Base-by-base conservation (phyloP, 2,329 filamentous ascomycete species). In the Sporothrix luriei region DNA sequence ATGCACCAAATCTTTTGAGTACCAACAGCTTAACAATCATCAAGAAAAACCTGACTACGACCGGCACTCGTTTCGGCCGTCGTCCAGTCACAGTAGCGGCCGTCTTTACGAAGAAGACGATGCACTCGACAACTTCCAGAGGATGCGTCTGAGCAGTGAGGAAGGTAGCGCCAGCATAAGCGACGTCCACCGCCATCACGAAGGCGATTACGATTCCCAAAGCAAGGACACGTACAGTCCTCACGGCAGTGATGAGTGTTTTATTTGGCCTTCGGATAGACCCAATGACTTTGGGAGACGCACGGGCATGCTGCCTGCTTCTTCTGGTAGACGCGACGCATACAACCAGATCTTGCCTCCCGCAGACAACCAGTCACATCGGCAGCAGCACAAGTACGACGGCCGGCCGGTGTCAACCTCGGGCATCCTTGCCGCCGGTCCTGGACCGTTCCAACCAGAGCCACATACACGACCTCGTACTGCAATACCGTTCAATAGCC, bases 391-490 rank as follows among this genome's bases (percentile, higher is more conserved):
- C 10, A 21, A 24, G 3, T 66, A 62, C 46, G 65, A 51, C 26
- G 40, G 49, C 21, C 66, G 69, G 16, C 59, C 69, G 4, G 16
- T 48, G 21, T 68, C 66, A 19, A 51, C 62, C 2, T 61, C 54
- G 43, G 52, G 48, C 19, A 46, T 54, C 11, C 16, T 54, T 2
- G 3, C 48, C 21, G 49, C 33, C 3, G 24, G 21, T 5, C 52
- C 62, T 14, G 38, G 46, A 11, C 5, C 66, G 33, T 51, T 64
- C 14, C 21, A 71, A 1, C 59, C 9, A 1, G 65, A 59, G 24
- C 68, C 68, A 13, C 38, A 61, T 24, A 48, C 66, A 16, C 61
- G 70, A 6, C 49, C 72, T 1, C 65, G 65, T 7, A 71, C 70
- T 1, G 55, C 70, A 3, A 48, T 66, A 9, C 72, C 71, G 0